Base-by-base conservation (phyloP, 352 stramenopile genomes). In the Globisporangium megalacanthum region DNA sequence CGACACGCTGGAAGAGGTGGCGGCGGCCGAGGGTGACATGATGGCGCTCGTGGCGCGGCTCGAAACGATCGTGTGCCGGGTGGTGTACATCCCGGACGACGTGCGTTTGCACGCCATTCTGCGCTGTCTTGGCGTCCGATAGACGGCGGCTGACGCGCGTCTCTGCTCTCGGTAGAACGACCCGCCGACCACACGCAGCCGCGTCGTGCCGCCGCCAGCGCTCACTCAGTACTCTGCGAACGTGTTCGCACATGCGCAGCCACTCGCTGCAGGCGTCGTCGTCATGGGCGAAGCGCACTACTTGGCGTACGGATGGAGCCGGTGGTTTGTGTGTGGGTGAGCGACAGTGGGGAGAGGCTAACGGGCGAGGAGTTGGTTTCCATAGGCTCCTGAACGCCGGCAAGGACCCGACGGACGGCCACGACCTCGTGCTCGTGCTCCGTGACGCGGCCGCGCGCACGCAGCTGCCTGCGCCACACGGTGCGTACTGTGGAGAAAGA, bases 171-270 rank as follows among this genome's bases (percentile, higher is more conserved):
- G 39, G 17, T 66, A 92, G 82, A 86, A 79, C 47, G 86, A 95
- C 61, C 83, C 86, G 47, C 79, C 78, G 22, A 89, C 82, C n/a
- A 91, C 82, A 22, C 72, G 78, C 39, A 86, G 69, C 25, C 74
- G 69, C 50, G 71, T 64, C 36, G 50, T 73, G 37, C 62, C 71
- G 37, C 66, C 75, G 6, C 85, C 81, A 15, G 82, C 77, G 44
- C 61, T 95, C 29, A 93, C 85, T 41, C 85, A 91, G 52, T 92
- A 93, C 66, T 95, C 85, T 5, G 70, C 74, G 25, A 95, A 95
- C 59, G 75, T 88, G 20, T 87, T 79, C 46, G 68, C 56, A 35
- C 68, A 64, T 48, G 72, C 72, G n/a, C 75, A 82, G 37, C 60
- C 64, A n/a, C 50, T 89, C 0, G 37, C 44, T 3, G 53, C 60